A percentile compares a stretch with the other conserved stretches of the same genome.
These are phyloP conservation scores for Rhizopus sp. DNA, from an alignment of 371 early-diverging fungal genomes.

Conservation along the genomic window DNA sequence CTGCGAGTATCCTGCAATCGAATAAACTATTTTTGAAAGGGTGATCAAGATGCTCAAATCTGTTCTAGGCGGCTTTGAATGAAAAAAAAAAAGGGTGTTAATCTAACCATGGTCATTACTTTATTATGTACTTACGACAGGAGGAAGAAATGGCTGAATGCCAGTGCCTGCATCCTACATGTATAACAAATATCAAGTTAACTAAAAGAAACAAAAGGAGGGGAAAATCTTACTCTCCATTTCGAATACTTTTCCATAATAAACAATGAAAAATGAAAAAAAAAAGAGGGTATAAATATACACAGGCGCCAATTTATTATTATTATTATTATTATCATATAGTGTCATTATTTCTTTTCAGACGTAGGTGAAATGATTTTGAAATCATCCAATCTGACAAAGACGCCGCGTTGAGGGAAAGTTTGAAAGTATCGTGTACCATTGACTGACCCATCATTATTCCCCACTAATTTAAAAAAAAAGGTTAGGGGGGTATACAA, in stretches of 20 bases:
- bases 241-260: slow-evolving; percentile 69
- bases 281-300: not conserved
- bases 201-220: not conserved
- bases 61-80: slow-evolving; percentile 39
- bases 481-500: not conserved
- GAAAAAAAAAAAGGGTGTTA: not conserved
- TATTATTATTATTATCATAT: not conserved
- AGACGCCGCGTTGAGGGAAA: slow-evolving; percentile 44
- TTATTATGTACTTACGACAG: slow-evolving; percentile 55
- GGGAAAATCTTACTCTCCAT: slow-evolving; percentile 58
- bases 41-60: slow-evolving; percentile 36
- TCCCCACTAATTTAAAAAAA: slow-evolving; percentile 26
- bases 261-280: slow-evolving; percentile 11
- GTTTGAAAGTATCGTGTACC: slow-evolving; percentile 45
- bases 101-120: not conserved
- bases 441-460: slow-evolving; percentile 39
- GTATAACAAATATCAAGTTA: not conserved
- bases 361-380: slow-evolving; percentile 21
- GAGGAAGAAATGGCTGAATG: slow-evolving; percentile 88
- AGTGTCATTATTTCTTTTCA: slow-evolving; percentile 9
- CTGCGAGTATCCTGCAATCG: slow-evolving; percentile 50
- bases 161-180: slow-evolving; percentile 80
- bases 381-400: slow-evolving; percentile 43
- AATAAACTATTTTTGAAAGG: slow-evolving; percentile 36
- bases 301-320: not conserved